Base-by-base conservation (phyloP, 1,139 yeast species). In the Kluyveromyces marxianus region DNA sequence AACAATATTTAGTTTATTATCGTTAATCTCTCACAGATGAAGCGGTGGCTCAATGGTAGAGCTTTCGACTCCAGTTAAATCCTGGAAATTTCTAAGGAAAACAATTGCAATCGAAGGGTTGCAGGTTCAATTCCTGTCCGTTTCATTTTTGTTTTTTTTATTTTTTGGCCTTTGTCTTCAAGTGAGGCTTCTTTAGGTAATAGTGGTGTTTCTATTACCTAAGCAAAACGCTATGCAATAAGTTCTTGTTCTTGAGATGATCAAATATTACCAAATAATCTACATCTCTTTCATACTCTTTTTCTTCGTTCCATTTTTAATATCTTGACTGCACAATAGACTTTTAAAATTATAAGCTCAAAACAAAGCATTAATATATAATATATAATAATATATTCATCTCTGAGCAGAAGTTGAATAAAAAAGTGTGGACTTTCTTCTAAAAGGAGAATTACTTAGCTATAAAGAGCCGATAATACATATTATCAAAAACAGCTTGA, bases 41-140 rank as follows among this genome's bases (percentile, higher is more conserved):
- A 79, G 88, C 86, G 83, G 86, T 81, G 87, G 88, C 88, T 82
- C 88, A 81, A 82, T 81, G 89, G 89, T 80, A 81, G 89, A 81
- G 88, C 87, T 79, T 81, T 81, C 81, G 89, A 81, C 81, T 82
- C 88, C 88, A 81, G 76, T 68, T 68, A 56, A 54, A 58, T 52
- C 53, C 57, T 60, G 67, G 58, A 58, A 37, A 33, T 50, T 50
- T 58, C 59, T 60, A 42, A 48, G 51, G 51, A 50, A 48, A n/a
- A 48, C 40, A 46, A 54, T 69, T 69, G 74, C 68, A 69, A 76
- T 76, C 82, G 76, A 76, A 76, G 75, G 82, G 82, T 75, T 76
- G 82, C 82, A 77, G 82, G 83, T 78, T 78, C 83, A 74, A 78
- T 76, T 77, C 83, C 83, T 77, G 83, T 76, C 81, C 78, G 81